Conservation (phyloP, 768 basidiomycete species). For the Kwoniella bestiolae region DNA sequence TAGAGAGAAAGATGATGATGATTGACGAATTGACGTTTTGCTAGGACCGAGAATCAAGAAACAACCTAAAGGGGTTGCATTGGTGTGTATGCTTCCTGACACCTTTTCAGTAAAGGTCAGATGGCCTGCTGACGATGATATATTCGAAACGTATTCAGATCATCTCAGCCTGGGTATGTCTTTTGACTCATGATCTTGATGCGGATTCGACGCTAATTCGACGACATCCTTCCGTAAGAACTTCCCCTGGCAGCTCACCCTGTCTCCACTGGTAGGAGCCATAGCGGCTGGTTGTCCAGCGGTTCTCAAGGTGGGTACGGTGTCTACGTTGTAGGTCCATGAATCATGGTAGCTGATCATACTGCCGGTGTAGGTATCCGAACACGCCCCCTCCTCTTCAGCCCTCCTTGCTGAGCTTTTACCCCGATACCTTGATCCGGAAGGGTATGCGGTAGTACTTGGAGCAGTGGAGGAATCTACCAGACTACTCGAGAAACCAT, state of each 20-base stretch:
- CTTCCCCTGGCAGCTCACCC: constrained; percentile 51
- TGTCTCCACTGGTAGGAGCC: constrained; percentile 52
- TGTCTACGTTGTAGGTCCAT: not conserved
- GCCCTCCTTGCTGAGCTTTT: constrained; percentile 48
- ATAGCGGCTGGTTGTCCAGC: constrained; percentile 57
- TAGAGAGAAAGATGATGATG: not conserved
- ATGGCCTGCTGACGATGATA: not conserved
- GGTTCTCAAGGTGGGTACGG: constrained; percentile 51
- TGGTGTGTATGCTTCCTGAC: constrained; percentile 30
- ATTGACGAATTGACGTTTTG: not conserved
- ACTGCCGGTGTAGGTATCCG: constrained; percentile 45
- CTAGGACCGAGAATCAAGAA: constrained; percentile 50
- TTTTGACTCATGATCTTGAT: not conserved
- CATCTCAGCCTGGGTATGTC: constrained; percentile 53
- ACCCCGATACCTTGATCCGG: constrained; percentile 50
- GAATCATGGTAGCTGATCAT: not conserved
- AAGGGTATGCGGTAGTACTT: constrained; percentile 51
- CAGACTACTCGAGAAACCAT: constrained; percentile 47
- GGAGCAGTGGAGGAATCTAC: constrained; percentile 50
- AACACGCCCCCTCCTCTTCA: constrained; percentile 47
- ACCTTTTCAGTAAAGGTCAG: not conserved
- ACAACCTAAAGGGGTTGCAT: constrained; percentile 53
- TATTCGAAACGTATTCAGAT: constrained; percentile 23
- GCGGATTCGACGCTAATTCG: not conserved
- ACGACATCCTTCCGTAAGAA: no score